Evolutionary conservation across 2,329 filamentous ascomycete genomes (phyloP).

Genomic region (Ophiostoma sp.): DNA sequence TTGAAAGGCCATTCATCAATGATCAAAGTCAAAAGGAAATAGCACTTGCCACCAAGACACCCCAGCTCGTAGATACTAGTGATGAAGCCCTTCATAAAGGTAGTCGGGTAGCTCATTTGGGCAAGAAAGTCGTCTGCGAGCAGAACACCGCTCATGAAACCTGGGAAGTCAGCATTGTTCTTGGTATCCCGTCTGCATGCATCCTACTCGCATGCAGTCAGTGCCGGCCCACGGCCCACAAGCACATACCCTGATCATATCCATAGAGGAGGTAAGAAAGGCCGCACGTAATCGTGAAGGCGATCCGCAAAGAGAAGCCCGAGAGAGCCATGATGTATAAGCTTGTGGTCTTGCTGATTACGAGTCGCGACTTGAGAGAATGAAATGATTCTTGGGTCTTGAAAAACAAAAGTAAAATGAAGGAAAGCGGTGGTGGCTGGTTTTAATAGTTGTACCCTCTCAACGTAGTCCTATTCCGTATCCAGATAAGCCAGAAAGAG

Average conservation of each 20-base stretch:
- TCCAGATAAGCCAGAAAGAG: neutral
- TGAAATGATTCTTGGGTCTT: neutral
- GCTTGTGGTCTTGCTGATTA: neutral
- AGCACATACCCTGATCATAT: constrained; percentile 36
- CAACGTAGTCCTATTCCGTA: neutral
- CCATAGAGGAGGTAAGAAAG: constrained; percentile 41
- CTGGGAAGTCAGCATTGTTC: constrained; percentile 15
- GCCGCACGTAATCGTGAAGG: constrained; percentile 16
- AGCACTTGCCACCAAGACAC: constrained; percentile 27
- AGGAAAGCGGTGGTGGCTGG: neutral
- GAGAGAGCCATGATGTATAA: neutral
- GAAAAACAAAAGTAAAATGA: neutral
- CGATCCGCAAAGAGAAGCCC: constrained; percentile 15
- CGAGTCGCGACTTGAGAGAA: neutral
- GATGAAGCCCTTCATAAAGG: constrained; percentile 25
- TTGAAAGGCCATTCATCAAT: neutral
- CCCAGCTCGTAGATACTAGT: constrained; percentile 29
- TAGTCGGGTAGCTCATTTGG: constrained; percentile 23
- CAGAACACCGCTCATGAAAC: constrained; percentile 33
- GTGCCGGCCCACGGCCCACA: neutral
- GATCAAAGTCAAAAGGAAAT: neutral
- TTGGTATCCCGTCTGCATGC: neutral
- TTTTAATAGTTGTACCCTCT: neutral
- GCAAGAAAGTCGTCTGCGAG: constrained; percentile 31
- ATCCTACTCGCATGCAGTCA: constrained; percentile 5